phyloP scores from a whole-genome alignment of 441 rosid genomes.

The Croton laevigatus region DNA sequence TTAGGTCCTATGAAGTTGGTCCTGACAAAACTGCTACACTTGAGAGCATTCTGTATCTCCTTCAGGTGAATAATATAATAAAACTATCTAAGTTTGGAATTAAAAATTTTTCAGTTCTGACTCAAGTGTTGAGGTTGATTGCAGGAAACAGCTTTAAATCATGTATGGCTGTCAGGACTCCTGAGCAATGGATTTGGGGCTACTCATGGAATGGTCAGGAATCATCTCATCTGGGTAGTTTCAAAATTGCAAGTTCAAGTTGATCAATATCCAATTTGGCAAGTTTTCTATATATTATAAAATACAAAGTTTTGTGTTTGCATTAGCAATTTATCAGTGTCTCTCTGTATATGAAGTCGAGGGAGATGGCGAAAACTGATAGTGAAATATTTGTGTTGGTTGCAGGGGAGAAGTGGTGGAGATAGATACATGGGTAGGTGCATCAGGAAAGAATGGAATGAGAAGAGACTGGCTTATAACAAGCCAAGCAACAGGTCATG shows the following conservation, averaged over 20 bases:
- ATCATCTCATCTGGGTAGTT: slow-evolving; percentile 80
- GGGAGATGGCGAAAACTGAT: too few species aligned
- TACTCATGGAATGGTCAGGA: slow-evolving; percentile 66
- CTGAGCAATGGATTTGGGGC: slow-evolving; percentile 78
- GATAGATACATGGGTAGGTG: slow-evolving; percentile 77
- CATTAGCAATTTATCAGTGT: too few species aligned
- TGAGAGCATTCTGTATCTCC: slow-evolving; percentile 60
- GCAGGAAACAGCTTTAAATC: slow-evolving; percentile 74
- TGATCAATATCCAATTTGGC: slow-evolving; percentile 71
- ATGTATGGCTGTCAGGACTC: slow-evolving; percentile 83
- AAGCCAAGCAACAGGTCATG: slow-evolving; percentile 63
- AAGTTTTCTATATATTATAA: neutral
- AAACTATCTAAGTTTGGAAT: neutral
- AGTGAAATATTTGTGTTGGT: neutral
- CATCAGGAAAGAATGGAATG: slow-evolving; percentile 79
- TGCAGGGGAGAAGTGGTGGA: slow-evolving; percentile 73
- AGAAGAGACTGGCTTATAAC: slow-evolving; percentile 64
- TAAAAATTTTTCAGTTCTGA: too few species aligned
- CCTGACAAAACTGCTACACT: slow-evolving; percentile 59
- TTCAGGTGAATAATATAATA: slow-evolving; percentile 40
- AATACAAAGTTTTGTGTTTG: too few species aligned
- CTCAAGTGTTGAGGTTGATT: neutral
- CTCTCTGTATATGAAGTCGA: too few species aligned
- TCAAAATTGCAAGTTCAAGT: slow-evolving; percentile 63
- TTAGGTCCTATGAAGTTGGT: slow-evolving; percentile 73